Conservation (phyloP, 345 rosid species). For the Brassica rapa region DNA sequence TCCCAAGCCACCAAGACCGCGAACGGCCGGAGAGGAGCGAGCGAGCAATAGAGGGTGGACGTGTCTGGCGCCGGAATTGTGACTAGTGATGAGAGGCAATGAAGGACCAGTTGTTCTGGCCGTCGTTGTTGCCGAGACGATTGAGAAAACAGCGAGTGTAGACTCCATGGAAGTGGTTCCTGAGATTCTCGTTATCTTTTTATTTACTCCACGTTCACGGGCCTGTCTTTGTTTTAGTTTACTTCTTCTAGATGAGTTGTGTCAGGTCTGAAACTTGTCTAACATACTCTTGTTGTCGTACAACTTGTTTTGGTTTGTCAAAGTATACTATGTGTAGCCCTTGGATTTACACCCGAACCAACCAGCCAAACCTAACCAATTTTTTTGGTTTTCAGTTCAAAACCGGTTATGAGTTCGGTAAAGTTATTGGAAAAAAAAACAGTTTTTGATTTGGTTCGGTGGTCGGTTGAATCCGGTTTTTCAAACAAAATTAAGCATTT, state of each 20-base stretch:
- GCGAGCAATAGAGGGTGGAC: constrained; percentile 38
- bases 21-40: constrained; percentile 36
- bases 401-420: neutral
- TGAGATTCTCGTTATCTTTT: constrained; percentile 29
- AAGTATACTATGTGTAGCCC: neutral
- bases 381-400: neutral
- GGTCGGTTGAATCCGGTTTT: neutral
- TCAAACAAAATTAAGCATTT: neutral
- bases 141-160: constrained; percentile 38
- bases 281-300: neutral
- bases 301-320: neutral
- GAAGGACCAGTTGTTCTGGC: constrained; percentile 35
- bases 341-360: too few relatives aligned
- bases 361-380: neutral
- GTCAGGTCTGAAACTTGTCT: constrained; percentile 11
- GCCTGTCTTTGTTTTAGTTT: neutral
- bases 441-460: neutral
- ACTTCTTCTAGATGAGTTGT: constrained; percentile 11
- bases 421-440: neutral
- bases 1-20: constrained; percentile 34
- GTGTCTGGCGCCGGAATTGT: constrained; percentile 27
- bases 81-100: constrained; percentile 33
- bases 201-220: neutral
- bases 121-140: constrained; percentile 35
- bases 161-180: constrained; percentile 51